Conservation (phyloP, 305 asterid genomes). For the Fraxinus nigra region DNA sequence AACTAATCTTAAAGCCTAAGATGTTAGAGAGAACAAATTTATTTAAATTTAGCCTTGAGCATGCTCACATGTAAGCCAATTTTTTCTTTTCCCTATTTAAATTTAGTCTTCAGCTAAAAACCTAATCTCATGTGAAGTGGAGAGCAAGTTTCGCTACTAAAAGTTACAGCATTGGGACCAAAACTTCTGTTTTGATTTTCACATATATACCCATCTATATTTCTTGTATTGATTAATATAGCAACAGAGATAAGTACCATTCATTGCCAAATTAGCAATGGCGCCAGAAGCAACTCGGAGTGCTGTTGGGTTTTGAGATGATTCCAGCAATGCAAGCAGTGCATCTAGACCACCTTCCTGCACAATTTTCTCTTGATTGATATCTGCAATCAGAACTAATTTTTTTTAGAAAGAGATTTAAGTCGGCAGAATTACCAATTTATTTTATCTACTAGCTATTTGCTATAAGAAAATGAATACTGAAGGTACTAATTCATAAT, state of each 20-base stretch:
- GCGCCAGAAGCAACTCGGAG: conserved; percentile 97
- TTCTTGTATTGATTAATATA: conserved; percentile 1
- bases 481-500: not conserved
- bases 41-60: not conserved
- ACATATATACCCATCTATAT: conserved; percentile 2
- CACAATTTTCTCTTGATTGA: conserved; percentile 78
- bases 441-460: not conserved
- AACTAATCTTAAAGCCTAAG: not conserved
- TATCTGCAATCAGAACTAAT: conserved; percentile 48
- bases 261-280: conserved; percentile 92
- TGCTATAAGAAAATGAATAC: not conserved
- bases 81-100: not conserved
- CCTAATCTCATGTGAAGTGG: conserved; percentile 7
- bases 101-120: not conserved
- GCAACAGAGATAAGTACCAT: conserved; percentile 47
- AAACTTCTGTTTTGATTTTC: not conserved
- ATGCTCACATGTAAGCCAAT: not conserved
- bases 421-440: not conserved
- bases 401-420: not conserved
- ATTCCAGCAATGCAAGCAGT: conserved; percentile 67
- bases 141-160: conserved; percentile 8
- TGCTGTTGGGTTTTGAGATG: conserved; percentile 69
- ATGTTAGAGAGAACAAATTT: not conserved
- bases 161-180: not conserved
- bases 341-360: conserved; percentile 91